A percentile compares a stretch with the other conserved stretches of the same genome.
Conservation (phyloP, 371 early-diverging fungal genomes). For the Mortierella sp. region DNA sequence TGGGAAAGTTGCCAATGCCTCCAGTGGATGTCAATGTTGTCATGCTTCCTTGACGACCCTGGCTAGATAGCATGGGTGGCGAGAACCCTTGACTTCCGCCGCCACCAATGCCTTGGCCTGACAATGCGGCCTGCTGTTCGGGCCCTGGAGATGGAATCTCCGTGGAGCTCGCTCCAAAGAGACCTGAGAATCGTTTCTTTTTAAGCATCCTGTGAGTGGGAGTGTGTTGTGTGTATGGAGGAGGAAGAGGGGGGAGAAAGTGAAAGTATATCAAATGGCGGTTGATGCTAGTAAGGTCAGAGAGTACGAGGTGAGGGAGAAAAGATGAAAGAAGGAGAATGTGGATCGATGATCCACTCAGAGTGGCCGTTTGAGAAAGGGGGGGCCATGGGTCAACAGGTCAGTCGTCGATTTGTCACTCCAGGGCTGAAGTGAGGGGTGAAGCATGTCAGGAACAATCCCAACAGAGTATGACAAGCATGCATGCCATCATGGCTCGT, state of each 20-base stretch:
- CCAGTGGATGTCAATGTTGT: slow-evolving; percentile 10
- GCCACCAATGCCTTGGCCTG: background rate
- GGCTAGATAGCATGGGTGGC: slow-evolving; percentile 33
- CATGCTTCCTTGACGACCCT: slow-evolving; percentile 43
- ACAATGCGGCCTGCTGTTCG: slow-evolving; percentile 24
- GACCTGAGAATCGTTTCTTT: slow-evolving; percentile 51
- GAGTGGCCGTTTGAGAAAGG: too few species aligned
- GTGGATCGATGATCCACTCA: too few species aligned
- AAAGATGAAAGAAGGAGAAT: too few species aligned
- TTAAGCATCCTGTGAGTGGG: slow-evolving; percentile 29
- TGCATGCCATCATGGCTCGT: too few species aligned
- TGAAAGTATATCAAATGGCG: background rate
- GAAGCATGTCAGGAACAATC: too few species aligned
- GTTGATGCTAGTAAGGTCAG: background rate
- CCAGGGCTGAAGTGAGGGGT: too few species aligned
- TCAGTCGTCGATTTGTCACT: too few species aligned
- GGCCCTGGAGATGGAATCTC: slow-evolving; percentile 50
- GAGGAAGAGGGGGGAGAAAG: background rate
- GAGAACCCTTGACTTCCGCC: background rate
- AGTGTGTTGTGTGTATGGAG: background rate
- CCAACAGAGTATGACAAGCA: too few species aligned
- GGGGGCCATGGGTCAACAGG: too few species aligned
- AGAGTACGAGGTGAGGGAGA: background rate
- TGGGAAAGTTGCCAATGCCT: slow-evolving; percentile 16
- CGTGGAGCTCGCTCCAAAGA: slow-evolving; percentile 40